Evolutionary conservation across 2,329 filamentous ascomycete species (phyloP), one percentile per base, ranked within the genome.

Genomic region (Fusarium redolens): DNA sequence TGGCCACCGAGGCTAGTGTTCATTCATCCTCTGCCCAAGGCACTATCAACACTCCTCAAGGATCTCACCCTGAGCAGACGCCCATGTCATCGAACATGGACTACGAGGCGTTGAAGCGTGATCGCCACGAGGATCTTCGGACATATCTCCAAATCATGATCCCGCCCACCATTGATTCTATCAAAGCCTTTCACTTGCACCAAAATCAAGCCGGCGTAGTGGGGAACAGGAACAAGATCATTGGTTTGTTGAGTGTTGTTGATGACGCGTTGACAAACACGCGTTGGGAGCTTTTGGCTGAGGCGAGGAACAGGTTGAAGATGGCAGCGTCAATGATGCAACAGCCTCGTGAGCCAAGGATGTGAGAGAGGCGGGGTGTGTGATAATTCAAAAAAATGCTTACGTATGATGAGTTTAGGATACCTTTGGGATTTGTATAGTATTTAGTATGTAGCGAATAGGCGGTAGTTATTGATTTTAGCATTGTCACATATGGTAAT

Each of bases 131-230:
- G 35, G 76, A 78, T 50, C 75, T 78, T 13, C 69, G 75, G 30
- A 76, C 76, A 13, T 78, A 78, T 33, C 65, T 78, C 2, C 76
- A 78, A 38, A 77, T 78, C 44, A 78, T 78, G 76, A 77, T 78
- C 3, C 76, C 76, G 11, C 75, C 76, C 5, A 77, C 76, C 0
- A 78, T 78, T 17, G 75, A 77, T 43, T 78, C 76, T 5, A 78
- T 75, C 52, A 78, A 78, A 28, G 76, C 75, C 15, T 78, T 78
- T 15, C 76, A 78, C 28, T 47, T 78, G 18, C 76, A 78, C 17
- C 76, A 78, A 30, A 78, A 78, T n/a, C 76, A 78, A 45, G 76
- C 72, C 4, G 76, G 76, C 3, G 76, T 78, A 3, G 76, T 78
- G 0, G 76, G 76, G 10, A 78, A 78, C 41, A 67, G 76, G 8